Evolutionary conservation across 2,329 filamentous ascomycete species (phyloP).

Genomic region (Chalara sp.): DNA sequence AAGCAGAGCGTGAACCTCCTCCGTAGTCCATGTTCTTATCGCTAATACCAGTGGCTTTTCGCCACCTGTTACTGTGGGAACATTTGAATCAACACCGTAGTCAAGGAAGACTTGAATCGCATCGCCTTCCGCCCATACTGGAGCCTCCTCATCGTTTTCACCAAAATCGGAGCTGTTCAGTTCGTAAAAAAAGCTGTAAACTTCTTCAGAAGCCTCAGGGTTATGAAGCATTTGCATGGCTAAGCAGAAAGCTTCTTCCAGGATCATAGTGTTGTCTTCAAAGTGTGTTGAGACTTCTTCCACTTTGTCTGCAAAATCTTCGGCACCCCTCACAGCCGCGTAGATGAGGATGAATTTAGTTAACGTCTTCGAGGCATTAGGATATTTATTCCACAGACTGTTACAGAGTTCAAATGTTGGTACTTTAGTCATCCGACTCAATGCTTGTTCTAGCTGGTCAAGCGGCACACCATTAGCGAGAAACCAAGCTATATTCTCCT

Average conservation of each 20-base stretch:
- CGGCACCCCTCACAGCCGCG: conserved; percentile 1
- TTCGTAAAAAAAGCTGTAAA: conserved; percentile 1
- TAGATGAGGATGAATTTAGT: conserved; percentile 3
- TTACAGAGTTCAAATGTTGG: conserved; percentile 2
- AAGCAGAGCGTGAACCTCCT: conserved; percentile 4
- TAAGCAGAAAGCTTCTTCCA: conserved; percentile 5
- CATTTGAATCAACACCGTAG: conserved; percentile 4
- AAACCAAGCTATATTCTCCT: conserved; percentile 3
- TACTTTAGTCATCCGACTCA: neutral
- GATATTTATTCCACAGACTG: conserved; percentile 3
- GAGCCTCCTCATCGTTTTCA: neutral
- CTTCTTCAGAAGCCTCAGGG: neutral
- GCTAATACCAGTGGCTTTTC: conserved; percentile 1
- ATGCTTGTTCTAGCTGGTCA: conserved; percentile 1
- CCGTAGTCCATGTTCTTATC: conserved; percentile 1
- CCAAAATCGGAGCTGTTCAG: neutral
- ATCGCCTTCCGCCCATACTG: conserved; percentile 1
- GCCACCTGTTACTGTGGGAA: conserved; percentile 1
- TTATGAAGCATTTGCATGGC: conserved; percentile 1
- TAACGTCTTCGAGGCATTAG: conserved; percentile 3
- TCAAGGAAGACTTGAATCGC: conserved; percentile 4
- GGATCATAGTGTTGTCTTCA: conserved; percentile 3
- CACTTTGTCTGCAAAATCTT: conserved; percentile 2
- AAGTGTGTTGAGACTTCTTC: conserved; percentile 3
- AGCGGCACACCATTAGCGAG: conserved; percentile 4